Conservation (phyloP, 495 filamentous ascomycete genomes). For the Trichodelitschia bisporula region DNA sequence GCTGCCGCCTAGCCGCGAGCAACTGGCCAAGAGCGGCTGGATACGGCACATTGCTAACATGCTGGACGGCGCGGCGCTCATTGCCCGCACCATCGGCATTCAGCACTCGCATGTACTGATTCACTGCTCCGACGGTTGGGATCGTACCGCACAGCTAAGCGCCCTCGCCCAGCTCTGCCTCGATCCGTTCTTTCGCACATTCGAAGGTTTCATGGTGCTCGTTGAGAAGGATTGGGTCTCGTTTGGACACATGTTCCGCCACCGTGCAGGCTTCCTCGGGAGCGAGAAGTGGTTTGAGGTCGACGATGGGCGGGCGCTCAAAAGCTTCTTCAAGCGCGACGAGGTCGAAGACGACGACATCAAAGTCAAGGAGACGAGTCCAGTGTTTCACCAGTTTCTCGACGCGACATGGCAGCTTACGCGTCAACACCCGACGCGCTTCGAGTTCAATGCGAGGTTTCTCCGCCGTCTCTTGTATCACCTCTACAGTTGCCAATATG, state of each 20-base stretch:
- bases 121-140: slow-evolving; percentile 97
- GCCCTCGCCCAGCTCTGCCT: slow-evolving; percentile 84
- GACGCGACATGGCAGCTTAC: slow-evolving; percentile 86
- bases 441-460: slow-evolving; percentile 95
- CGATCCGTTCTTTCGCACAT: slow-evolving; percentile 84
- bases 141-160: slow-evolving; percentile 85
- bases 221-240: slow-evolving; percentile 97
- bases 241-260: slow-evolving; percentile 91
- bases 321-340: slow-evolving; percentile 64
- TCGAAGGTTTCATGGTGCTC: slow-evolving; percentile 86
- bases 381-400: slow-evolving; percentile 95
- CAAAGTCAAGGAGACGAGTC: slow-evolving; percentile 56
- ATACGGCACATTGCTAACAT: slow-evolving; percentile 71
- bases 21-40: slow-evolving; percentile 69
- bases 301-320: slow-evolving; percentile 62
- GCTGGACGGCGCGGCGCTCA: slow-evolving; percentile 60
- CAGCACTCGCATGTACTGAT: slow-evolving; percentile 88
- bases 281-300: slow-evolving; percentile 90
- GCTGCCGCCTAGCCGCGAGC: slow-evolving; percentile 60
- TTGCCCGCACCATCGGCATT: slow-evolving; percentile 72
- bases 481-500: slow-evolving; percentile 88
- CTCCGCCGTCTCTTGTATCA: slow-evolving; percentile 79
- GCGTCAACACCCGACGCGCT: slow-evolving; percentile 65
- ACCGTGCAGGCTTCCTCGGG: slow-evolving; percentile 62
- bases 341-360: slow-evolving; percentile 35